These are phyloP conservation scores for Aureobasidium sp. DNA, from an alignment of 2,329 filamentous ascomycete genomes.

Conservation along the genomic window DNA sequence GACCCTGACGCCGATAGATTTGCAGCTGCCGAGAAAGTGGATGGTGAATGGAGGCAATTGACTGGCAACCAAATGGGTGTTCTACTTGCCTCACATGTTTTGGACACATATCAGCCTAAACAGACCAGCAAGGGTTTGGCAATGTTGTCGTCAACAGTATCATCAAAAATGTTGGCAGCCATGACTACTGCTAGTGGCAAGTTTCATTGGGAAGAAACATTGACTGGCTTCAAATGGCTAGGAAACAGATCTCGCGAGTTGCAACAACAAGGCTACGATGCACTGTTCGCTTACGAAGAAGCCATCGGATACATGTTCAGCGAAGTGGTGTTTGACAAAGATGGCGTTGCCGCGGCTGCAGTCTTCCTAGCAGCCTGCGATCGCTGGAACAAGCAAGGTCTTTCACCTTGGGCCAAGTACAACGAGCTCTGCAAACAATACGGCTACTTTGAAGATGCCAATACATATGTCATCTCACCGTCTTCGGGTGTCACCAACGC, in stretches of 20 bases:
- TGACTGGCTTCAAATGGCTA: slow-evolving; percentile 64
- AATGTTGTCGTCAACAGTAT: slow-evolving; percentile 58
- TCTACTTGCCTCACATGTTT: slow-evolving; percentile 51
- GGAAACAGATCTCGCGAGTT: slow-evolving; percentile 54
- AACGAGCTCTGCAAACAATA: slow-evolving; percentile 51
- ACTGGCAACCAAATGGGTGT: slow-evolving; percentile 60
- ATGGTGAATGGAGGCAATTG: slow-evolving; percentile 52
- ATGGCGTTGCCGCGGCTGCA: slow-evolving; percentile 54
- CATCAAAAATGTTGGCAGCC: slow-evolving; percentile 54
- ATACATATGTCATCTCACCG: slow-evolving; percentile 57
- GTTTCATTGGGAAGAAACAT: slow-evolving; percentile 53
- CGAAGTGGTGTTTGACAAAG: slow-evolving; percentile 56
- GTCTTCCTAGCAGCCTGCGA: slow-evolving; percentile 52
- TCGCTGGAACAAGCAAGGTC: slow-evolving; percentile 44
- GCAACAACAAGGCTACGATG: slow-evolving; percentile 40
- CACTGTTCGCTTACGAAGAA: slow-evolving; percentile 57
- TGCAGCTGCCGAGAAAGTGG: slow-evolving; percentile 52
- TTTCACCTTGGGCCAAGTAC: slow-evolving; percentile 53
- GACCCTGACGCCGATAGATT: slow-evolving; percentile 62
- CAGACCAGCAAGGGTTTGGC: slow-evolving; percentile 32
- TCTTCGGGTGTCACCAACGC: slow-evolving; percentile 44
- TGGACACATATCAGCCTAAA: slow-evolving; percentile 40
- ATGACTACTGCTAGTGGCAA: slow-evolving; percentile 44
- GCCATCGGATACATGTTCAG: slow-evolving; percentile 62
- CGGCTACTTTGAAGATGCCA: slow-evolving; percentile 56